Evolutionary conservation across 352 stramenopile genomes (phyloP).

Genomic region (Phytophthora multivora): DNA sequence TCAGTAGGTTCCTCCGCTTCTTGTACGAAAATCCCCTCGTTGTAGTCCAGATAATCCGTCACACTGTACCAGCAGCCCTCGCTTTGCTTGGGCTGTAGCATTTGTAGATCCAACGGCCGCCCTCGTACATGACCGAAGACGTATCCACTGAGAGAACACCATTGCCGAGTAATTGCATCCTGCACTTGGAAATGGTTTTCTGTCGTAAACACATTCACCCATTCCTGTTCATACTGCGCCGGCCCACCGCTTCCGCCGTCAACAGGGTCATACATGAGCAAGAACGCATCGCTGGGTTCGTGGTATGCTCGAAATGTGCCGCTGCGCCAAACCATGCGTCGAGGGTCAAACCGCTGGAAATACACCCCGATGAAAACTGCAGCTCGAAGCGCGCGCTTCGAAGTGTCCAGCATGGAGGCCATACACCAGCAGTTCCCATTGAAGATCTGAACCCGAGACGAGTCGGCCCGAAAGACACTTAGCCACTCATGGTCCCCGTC

Average conservation of each 20-base stretch:
- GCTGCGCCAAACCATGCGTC: constrained; percentile 51
- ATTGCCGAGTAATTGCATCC: constrained; percentile 55
- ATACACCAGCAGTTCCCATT: constrained; percentile 81
- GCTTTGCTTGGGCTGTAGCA: constrained; percentile 20
- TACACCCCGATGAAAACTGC: constrained; percentile 54
- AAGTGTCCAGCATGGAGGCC: constrained; percentile 63
- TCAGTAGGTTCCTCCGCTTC: constrained; percentile 6
- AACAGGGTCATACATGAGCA: constrained; percentile 56
- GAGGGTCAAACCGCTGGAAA: constrained; percentile 59
- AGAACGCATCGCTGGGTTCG: constrained; percentile 58
- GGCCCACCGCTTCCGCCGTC: constrained; percentile 6
- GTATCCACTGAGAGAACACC: constrained; percentile 72
- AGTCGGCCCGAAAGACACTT: constrained; percentile 41
- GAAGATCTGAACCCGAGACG: constrained; percentile 62
- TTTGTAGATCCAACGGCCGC: constrained; percentile 40
- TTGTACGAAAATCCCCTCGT: constrained; percentile 34
- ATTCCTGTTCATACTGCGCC: constrained; percentile 45
- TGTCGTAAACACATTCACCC: constrained; percentile 58
- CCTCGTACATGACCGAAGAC: constrained; percentile 64
- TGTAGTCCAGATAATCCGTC: constrained; percentile 68
- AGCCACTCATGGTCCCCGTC: constrained; percentile 84
- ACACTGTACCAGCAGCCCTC: constrained; percentile 54
- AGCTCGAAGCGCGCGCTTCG: constrained; percentile 53
- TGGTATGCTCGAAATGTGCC: constrained; percentile 56
- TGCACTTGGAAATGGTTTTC: constrained; percentile 76